Evolutionary conservation across 345 rosid species (phyloP), one percentile per base, ranked within the genome.

Genomic region (Gossypium arboreum): DNA sequence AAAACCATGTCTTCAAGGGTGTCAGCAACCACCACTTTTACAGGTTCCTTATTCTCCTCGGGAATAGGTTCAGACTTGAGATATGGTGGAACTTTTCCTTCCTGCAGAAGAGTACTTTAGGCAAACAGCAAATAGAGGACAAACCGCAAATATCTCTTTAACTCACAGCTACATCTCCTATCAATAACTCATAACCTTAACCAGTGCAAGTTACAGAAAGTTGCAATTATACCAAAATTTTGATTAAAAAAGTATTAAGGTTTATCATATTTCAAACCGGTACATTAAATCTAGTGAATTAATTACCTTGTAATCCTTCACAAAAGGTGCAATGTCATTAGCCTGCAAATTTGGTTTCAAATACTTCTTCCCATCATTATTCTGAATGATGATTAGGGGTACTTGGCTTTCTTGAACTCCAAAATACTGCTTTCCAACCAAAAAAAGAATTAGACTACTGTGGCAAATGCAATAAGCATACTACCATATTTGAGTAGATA

Each of bases 31-130:
- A 93, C 89, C 43, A 95, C 92, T 86, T 95, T 93, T 73, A 92
- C 97, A 17, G 98, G 97, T 75, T 91, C 97, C 1, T 84, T 79
- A 81, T 95, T 95, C 68, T 80, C 90, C 78, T 86, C 85, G 27
- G 99, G 98, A 48, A 95, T 82, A n/a, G 98, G 97, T 76, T 95
- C 96, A 67, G 99, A 93, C 81, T 92, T 91, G 76, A 47, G 88
- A 82, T 57, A 87, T 64, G 86, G 84, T 1, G 63, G 75, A 75
- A 90, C 89, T 58, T 91, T 93, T 6, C 98, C 99, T n/a, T 84
- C 97, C 99, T 95, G 93, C 77, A 85, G 51, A 62, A 63, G 34
- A 63, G 45, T 13, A 71, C 70, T 61, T 76, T 41, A 9, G 73
- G 78, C 57, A 73, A 55, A 43, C 2, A 61, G 60, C 16, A 18